Conservation (phyloP, 148 eudicot genomes). For the Vaccinium corymbosum region DNA sequence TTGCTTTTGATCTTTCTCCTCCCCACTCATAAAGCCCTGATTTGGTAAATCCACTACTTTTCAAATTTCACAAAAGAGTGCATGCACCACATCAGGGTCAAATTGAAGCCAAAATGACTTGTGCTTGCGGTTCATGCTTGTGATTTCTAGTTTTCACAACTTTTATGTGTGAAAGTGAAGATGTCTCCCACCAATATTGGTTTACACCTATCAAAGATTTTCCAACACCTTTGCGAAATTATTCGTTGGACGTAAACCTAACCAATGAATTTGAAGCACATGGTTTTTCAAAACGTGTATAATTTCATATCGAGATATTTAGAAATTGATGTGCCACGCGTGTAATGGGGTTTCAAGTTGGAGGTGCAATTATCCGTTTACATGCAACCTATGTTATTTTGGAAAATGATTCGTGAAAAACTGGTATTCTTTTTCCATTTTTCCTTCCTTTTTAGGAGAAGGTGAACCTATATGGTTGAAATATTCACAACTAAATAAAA, state of each 20-base stretch:
- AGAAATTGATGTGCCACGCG: not conserved
- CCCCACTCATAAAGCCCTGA: not conserved
- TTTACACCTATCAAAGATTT: not conserved
- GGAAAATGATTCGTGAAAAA: too few species aligned
- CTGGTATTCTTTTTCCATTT: too few species aligned
- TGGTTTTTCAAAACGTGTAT: not conserved
- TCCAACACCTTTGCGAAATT: too few species aligned
- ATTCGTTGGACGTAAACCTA: constrained; percentile 8
- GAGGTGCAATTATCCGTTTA: too few species aligned
- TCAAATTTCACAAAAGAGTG: not conserved
- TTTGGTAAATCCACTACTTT: not conserved
- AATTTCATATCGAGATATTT: not conserved
- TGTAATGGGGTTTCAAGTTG: not conserved
- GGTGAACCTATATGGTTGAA: too few species aligned
- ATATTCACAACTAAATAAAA: too few species aligned
- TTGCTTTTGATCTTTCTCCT: not conserved
- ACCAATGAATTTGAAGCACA: not conserved
- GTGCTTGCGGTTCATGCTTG: not conserved
- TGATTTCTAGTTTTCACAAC: not conserved
- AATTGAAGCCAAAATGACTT: not conserved
- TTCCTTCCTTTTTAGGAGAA: too few species aligned
- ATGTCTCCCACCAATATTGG: not conserved
- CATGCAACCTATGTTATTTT: too few species aligned
- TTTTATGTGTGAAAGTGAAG: not conserved
- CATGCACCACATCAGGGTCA: not conserved